These are phyloP conservation scores for Ascocoryne sarcoides DNA, from an alignment of 2,329 filamentous ascomycete genomes.

Conservation along the genomic window DNA sequence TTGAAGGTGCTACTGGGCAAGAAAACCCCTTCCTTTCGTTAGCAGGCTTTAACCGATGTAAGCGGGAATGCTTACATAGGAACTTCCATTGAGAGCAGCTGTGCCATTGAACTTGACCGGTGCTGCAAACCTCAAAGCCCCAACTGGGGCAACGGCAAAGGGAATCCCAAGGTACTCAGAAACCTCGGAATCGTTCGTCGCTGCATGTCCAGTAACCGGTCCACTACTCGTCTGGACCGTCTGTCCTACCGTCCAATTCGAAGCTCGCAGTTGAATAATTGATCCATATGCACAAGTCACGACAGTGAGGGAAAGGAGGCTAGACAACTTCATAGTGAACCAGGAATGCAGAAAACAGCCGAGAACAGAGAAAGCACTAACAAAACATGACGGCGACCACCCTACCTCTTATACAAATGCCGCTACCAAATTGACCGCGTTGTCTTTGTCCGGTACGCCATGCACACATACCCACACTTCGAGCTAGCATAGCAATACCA, in stretches of 20 bases:
- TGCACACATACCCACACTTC: no score
- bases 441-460: no score
- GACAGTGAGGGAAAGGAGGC: neutral
- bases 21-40: neutral
- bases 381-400: no score
- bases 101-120: neutral
- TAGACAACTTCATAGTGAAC: neutral
- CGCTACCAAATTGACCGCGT: no score
- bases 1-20: neutral
- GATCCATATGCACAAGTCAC: neutral
- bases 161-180: neutral
- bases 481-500: no score
- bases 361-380: no score
- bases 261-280: neutral
- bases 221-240: neutral
- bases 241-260: neutral
- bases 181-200: neutral
- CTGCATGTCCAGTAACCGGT: neutral
- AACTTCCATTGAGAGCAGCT: neutral
- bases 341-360: no score
- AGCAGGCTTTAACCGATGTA: neutral
- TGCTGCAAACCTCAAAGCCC: neutral
- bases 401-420: no score
- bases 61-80: neutral
- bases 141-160: neutral